Base-by-base conservation (phyloP, 495 filamentous ascomycete species). In the Penicillium steckii region DNA sequence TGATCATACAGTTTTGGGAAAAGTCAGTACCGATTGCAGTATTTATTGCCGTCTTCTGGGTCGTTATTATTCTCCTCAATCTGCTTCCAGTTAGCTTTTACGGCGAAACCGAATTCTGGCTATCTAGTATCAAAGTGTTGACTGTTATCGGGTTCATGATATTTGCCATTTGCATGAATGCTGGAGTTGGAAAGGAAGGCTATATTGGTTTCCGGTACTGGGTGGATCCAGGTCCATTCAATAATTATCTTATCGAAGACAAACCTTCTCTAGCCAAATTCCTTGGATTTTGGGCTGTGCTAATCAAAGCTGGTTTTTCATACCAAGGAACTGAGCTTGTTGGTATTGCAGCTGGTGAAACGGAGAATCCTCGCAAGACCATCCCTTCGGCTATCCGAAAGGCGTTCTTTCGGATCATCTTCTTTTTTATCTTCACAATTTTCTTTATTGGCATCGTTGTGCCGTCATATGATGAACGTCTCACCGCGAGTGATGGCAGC, bases 1-100 rank as follows among this genome's bases (percentile, higher is more conserved):
- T 86, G 19, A 80, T 89, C 44, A 84, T 89, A 25, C 76, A 83
- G 44, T 89, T 80, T 61, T 90, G 87, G 87, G 66, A 83, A 19
- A 56, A 64, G 9, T 46, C 66, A n/a, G 69, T 83, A 19, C 81
- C 75, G 43, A 70, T 73, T 55, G 82, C 80, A 23, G 82, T 81
- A 35, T 84, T 85, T 62, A 89, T 89, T 57, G 72, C 81, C 15
- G 66, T 91, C 43, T 81, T 87, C 65, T 84, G 85, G 68, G 73
- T 83, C 25, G 47, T 85, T 30, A 82, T 90, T 50, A 57, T 87
- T 6, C 52, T 61, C 21, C 71, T 88, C 57, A 85, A 86, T 57
- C 73, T 79, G 49, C 71, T 89, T 27, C 76, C 75, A 1, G 73
- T 79, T 45, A 52, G 55, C 12, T 73, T 74, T 21, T 67, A 53